Base-by-base conservation (phyloP, 2,329 filamentous ascomycete genomes). In the Botrytis hyacinthi region DNA sequence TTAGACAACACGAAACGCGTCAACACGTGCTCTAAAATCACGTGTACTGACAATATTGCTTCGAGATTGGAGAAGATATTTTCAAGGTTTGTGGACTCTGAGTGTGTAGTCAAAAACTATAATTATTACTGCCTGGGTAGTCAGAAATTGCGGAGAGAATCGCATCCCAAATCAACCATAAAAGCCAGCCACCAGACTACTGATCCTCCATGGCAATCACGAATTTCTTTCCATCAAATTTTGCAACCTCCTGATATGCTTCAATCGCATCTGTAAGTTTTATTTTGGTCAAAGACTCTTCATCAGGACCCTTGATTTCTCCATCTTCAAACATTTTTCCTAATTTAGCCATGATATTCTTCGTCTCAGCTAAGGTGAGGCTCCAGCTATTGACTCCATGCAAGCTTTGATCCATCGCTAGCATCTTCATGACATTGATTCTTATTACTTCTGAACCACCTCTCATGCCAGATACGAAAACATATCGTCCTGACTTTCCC, bases 401-500 rank as follows among this genome's bases (percentile, higher is more conserved):
- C 32, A 71, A 32, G 61, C 57, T 71, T 54, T 71, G 70, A 51
- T 54, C 59, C 60, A 65, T 57, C 22, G 8, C 59, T 8, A 71
- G n/a, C 59, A 71, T 71, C n/a, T 54, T 65, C 29, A 48, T 51
- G 5, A 71, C 32, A 42, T 65, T 51, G 9, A 71, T 26, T 32
- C 65, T 57, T 5, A 65, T 57, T 5, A 65, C 44, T 51, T 65
- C 70, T 2, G 70, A 37, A 12, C 37, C 70, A 29, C 59, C 69
- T 18, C 59, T 51, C 70, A 71, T 71, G 12, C 16, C 44, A 14
- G 70, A 65, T 10, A 32, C 40, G n/a, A 71, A 71, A 26, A 62
- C 9, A 40, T 65, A 71, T 65, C 70, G 54, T 7, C 59, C 44
- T 1, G 57, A 22, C 18, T 63, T 65, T n/a, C 26, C 70, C 8